Percentiles rank a stretch among this genome's conserved stretches.
These are phyloP conservation scores for Ailanthus altissimus DNA, from an alignment of 345 rosid species.

Conservation along the genomic window DNA sequence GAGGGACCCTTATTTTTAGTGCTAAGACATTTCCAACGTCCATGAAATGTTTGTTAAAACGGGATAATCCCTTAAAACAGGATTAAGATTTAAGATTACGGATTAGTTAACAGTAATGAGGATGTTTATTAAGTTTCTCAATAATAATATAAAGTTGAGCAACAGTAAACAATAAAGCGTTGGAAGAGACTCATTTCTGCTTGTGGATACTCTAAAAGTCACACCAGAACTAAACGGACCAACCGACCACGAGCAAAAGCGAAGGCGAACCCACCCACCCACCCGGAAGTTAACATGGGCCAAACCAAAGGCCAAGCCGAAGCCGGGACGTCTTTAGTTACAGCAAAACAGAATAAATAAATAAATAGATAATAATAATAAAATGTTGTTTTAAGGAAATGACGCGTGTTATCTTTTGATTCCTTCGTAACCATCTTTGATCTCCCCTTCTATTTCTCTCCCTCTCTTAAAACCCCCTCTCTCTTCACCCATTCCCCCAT, in stretches of 20 bases:
- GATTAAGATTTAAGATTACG: not conserved
- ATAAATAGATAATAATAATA: not conserved
- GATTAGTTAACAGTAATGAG: not conserved
- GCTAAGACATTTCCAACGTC: no score
- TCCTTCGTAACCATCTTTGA: conserved; percentile 37
- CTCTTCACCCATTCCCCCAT: not conserved
- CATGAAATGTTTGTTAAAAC: not conserved
- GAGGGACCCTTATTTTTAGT: no score
- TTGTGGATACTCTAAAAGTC: no score
- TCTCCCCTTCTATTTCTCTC: not conserved
- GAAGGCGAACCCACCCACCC: conserved; percentile 16
- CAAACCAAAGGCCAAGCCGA: not conserved
- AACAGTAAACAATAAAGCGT: not conserved
- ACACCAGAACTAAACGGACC: conserved; percentile 8
- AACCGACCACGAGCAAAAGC: conserved; percentile 18
- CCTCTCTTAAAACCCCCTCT: not conserved
- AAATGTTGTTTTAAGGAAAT: conserved; percentile 22
- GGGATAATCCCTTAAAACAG: not conserved
- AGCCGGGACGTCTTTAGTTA: not conserved
- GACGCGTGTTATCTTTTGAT: conserved; percentile 33
- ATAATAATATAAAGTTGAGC: not conserved
- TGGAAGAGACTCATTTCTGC: not conserved
- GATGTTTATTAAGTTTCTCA: not conserved
- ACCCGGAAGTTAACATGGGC: not conserved
- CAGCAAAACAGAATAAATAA: not conserved